Evolutionary conservation across 1,284 basidiomycete genomes (phyloP).

Genomic region (Ceratobasidium sp.): DNA sequence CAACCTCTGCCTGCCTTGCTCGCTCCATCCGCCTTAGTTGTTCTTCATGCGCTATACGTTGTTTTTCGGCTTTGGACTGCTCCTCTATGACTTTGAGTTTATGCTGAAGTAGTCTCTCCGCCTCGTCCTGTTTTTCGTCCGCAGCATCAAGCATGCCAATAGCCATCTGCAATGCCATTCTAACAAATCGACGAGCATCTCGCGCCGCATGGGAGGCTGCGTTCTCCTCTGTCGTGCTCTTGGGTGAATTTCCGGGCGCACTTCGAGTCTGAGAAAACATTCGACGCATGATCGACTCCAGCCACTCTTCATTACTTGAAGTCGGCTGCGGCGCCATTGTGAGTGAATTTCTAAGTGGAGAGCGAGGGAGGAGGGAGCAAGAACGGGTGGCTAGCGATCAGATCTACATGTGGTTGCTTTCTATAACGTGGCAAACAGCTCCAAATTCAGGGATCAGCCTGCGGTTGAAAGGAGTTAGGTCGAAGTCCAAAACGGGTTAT

Average conservation of each 20-base stretch:
- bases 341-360: too few relatives aligned
- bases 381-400: too few relatives aligned
- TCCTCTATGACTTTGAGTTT: not conserved
- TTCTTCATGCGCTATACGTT: not conserved
- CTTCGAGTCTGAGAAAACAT: not conserved
- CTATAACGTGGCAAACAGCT: too few relatives aligned
- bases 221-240: not conserved
- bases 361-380: too few relatives aligned
- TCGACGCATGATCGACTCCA: not conserved
- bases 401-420: too few relatives aligned
- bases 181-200: constrained; percentile 1
- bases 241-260: not conserved
- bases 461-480: too few relatives aligned
- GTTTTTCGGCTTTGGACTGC: not conserved
- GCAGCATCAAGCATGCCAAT: constrained; percentile 15
- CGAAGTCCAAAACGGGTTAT: too few relatives aligned
- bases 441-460: too few relatives aligned
- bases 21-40: not conserved
- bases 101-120: constrained; percentile 7
- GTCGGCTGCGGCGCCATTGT: too few relatives aligned
- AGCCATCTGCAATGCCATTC: constrained; percentile 36
- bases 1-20: not conserved
- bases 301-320: too few relatives aligned
- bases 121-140: not conserved
- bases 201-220: constrained; percentile 3